Evolutionary conservation across 2,329 filamentous ascomycete genomes (phyloP).

Genomic region (Beauveria asiatica): DNA sequence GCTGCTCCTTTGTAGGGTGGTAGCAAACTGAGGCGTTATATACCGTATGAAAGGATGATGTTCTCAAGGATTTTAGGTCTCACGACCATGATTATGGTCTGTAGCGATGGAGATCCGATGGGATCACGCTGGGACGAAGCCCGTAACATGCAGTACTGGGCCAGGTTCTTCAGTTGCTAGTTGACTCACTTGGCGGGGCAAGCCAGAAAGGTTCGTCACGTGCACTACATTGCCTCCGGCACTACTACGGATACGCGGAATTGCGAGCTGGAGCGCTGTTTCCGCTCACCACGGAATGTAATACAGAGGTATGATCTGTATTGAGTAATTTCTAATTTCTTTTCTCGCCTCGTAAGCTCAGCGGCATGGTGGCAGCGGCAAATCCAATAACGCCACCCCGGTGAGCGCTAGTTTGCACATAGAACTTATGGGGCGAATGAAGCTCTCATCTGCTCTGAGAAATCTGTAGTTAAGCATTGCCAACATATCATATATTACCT

Average conservation of each 20-base stretch:
- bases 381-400: background rate
- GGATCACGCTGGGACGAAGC: conserved; percentile 23
- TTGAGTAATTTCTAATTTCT: too few species aligned
- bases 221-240: background rate
- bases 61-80: background rate
- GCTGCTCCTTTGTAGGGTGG: background rate
- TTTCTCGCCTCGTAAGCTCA: background rate
- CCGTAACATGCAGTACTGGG: conserved; percentile 13
- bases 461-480: background rate
- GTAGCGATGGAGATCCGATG: conserved; percentile 13
- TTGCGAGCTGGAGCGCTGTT: background rate
- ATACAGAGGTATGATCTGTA: background rate
- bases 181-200: conserved; percentile 14
- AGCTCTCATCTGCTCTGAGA: background rate
- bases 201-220: conserved; percentile 8
- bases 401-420: background rate
- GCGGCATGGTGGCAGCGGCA: background rate
- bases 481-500: conserved; percentile 24
- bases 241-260: background rate
- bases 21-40: background rate
- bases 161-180: conserved; percentile 15
- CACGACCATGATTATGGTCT: background rate
- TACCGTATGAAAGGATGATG: background rate
- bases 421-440: background rate
- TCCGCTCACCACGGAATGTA: background rate